These are phyloP conservation scores for Chloranthus sessilifolius DNA, from an alignment of 164 flowering plant genomes.

Conservation along the genomic window DNA sequence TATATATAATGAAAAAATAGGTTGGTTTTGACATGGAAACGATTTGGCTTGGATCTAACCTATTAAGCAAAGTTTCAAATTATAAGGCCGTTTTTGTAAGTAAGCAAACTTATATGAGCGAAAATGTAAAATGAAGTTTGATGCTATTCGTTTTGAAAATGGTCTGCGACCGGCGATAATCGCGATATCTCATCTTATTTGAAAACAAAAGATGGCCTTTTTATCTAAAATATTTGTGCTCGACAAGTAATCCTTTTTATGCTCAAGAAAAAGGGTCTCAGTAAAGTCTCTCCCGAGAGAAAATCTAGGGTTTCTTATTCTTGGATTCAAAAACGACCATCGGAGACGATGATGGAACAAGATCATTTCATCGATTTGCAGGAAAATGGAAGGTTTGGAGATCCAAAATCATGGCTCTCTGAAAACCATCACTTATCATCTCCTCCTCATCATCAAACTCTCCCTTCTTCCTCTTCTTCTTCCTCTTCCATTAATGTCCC, in stretches of 20 bases:
- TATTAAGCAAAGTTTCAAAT: too few relatives aligned
- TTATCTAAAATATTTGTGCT: not conserved
- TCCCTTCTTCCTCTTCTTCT: slow-evolving; percentile 27
- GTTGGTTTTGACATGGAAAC: too few relatives aligned
- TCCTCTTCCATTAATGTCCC: slow-evolving; percentile 29
- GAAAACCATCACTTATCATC: slow-evolving; percentile 29
- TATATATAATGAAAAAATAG: too few relatives aligned
- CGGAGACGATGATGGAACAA: slow-evolving; percentile 34
- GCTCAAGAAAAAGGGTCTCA: slow-evolving; percentile 1
- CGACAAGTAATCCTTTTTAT: not conserved
- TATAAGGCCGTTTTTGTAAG: too few relatives aligned
- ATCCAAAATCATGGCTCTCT: slow-evolving; percentile 58
- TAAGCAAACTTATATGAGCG: too few relatives aligned
- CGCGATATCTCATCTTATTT: too few relatives aligned
- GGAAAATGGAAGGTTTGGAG: slow-evolving; percentile 32
- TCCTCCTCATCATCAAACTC: too few relatives aligned
- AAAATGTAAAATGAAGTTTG: too few relatives aligned
- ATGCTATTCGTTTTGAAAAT: too few relatives aligned
- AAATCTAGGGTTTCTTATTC: slow-evolving; percentile 1
- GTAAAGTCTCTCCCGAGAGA: not conserved
- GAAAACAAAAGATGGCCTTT: not conserved
- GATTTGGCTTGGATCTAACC: too few relatives aligned
- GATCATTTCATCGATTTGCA: slow-evolving; percentile 43
- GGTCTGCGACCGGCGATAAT: too few relatives aligned
- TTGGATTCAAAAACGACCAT: not conserved